phyloP scores from a whole-genome alignment of 2,329 filamentous ascomycete genomes.

The Trichoderma atrobrunneum region DNA sequence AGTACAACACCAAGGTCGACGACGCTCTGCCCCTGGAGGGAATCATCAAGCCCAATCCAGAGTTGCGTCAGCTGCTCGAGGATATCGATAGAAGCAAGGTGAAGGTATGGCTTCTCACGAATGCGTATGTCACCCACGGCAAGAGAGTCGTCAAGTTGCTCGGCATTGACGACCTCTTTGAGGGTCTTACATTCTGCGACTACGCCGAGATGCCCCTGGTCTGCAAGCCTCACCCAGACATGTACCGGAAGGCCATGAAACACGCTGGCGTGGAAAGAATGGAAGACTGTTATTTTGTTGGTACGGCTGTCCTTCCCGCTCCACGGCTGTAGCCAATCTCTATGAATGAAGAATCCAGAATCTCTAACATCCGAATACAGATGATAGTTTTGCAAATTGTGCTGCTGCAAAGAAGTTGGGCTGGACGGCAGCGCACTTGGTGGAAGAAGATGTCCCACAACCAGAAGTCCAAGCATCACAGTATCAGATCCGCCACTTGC shows the following conservation, averaged over 20 bases:
- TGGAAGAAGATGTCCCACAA: slow-evolving; percentile 68
- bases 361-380: slow-evolving; percentile 41
- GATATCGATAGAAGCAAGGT: slow-evolving; percentile 83
- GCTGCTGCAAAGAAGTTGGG: slow-evolving; percentile 72
- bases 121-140: slow-evolving; percentile 89
- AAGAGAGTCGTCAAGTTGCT: slow-evolving; percentile 78
- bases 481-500: slow-evolving; percentile 71
- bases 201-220: slow-evolving; percentile 71
- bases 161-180: slow-evolving; percentile 82
- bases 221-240: slow-evolving; percentile 81
- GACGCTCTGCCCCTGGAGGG: slow-evolving; percentile 86
- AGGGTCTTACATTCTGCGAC: slow-evolving; percentile 93
- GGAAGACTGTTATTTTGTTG: slow-evolving; percentile 86
- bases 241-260: slow-evolving; percentile 85
- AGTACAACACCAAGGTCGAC: slow-evolving; percentile 93
- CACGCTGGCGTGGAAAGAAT: slow-evolving; percentile 69
- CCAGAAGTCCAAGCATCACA: slow-evolving; percentile 66
- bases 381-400: slow-evolving; percentile 86
- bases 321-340: neutral
- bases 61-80: slow-evolving; percentile 71
- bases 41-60: slow-evolving; percentile 75
- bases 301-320: slow-evolving; percentile 44
- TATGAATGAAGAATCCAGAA: neutral
- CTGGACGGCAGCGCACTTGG: slow-evolving; percentile 82
- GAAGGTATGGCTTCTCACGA: slow-evolving; percentile 91